Evolutionary conservation across 345 rosid genomes (phyloP), one percentile per base, ranked within the genome.

Genomic region (Linum usitatissimum): DNA sequence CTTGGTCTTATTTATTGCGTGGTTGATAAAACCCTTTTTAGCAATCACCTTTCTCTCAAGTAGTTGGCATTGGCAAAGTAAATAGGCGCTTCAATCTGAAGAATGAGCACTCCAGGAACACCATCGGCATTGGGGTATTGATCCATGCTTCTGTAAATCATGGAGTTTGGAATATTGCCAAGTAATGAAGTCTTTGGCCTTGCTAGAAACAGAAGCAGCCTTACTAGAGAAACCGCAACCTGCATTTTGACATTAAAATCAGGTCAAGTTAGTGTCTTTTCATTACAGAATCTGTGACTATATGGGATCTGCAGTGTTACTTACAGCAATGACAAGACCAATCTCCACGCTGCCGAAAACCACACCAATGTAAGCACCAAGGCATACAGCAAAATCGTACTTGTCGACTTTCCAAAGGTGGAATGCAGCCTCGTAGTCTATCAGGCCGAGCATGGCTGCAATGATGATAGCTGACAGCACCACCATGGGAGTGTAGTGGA

Each of bases 91-190:
- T 55, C 59, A 55, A 55, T 55, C 59, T 55, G 59, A 18, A 55
- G 59, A 28, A 55, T 55, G 23, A 55, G 21, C 18, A 55, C 30
- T 55, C 59, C 59, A 6, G 59, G 59, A 28, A 55, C 59, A 55
- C 13, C 18, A 12, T 55, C 59, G 6, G 30, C 59, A 55, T 55
- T 55, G 20, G 59, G 21, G 59, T 55, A 55, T 9, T 55, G 59
- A 55, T 55, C 59, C 28, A 55, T 55, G 21, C 59, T 55, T 55
- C 59, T 55, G 30, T 55, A 55, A 9, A 55, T 55, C 59, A 18
- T 55, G 6, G 59, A 55, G 59, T 55, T 55, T 9, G 14, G 59
- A 7, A 55, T 55, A 28, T 55, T 55, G 30, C 59, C 59, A 18
- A 55, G 59, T 6, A 18, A 10, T 5, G 9, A 18, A 55, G 59